Evolutionary conservation across 2,329 filamentous ascomycete genomes (phyloP).

Genomic region (Cordyceps farinosa): DNA sequence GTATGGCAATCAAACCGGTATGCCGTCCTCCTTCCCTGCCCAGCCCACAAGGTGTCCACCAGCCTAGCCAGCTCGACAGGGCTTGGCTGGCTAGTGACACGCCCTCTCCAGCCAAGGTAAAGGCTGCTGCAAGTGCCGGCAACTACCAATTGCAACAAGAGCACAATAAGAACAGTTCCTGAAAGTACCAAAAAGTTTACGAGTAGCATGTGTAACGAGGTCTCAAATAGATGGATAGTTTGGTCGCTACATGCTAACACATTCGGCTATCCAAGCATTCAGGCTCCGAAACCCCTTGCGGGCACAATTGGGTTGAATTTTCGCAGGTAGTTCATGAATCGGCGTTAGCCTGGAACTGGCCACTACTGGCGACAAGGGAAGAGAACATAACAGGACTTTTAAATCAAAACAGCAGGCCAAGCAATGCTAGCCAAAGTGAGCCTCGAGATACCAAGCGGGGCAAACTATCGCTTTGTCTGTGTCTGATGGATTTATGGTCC

Average conservation of each 20-base stretch:
- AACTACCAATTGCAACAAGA: neutral
- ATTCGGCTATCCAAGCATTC: neutral
- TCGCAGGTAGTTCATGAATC: neutral
- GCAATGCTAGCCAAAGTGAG: too few species aligned
- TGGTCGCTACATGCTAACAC: neutral
- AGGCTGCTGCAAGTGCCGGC: neutral
- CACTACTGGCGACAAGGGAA: too few species aligned
- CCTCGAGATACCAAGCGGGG: too few species aligned
- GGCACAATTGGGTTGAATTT: neutral
- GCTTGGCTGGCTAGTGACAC: constrained; percentile 4
- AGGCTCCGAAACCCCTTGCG: neutral
- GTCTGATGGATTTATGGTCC: neutral
- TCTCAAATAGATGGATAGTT: neutral
- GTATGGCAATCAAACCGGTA: neutral
- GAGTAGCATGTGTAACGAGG: neutral
- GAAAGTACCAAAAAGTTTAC: neutral
- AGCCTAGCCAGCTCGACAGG: neutral
- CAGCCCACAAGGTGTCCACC: neutral
- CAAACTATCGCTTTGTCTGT: too few species aligned
- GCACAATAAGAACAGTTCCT: neutral
- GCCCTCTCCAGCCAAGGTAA: neutral
- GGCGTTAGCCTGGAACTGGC: neutral
- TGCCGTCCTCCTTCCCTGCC: neutral
- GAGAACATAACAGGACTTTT: too few species aligned
- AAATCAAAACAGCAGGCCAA: too few species aligned